Evolutionary conservation across 805 yeast genomes (phyloP), one percentile per base, ranked within the genome.

Genomic region (Candida silvicultrix): DNA sequence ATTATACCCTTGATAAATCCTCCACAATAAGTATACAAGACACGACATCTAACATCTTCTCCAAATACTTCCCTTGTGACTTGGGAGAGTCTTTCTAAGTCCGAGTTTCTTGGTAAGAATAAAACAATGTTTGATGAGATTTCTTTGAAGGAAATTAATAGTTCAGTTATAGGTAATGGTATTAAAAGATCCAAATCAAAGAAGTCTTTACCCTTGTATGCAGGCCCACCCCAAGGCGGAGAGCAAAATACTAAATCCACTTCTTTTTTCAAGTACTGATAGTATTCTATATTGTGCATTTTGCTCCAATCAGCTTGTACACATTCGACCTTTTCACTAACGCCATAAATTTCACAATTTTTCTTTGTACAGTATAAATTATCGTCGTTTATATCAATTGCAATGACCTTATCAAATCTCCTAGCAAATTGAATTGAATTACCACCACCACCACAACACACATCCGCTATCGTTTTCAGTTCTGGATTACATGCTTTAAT

Each of bases 151-250:
- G 71, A 72, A n/a, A 42, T 41, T 23, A 83, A 60, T 8, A 83
- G 58, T 28, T 64, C 61, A 19, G 70, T 67, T 10, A 84, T 49
- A 2, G 70, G 65, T 38, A 81, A 61, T 0, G 89, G 89, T 40
- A 62, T 53, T 51, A 76, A 48, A 44, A 66, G 60, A 10, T 60
- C 48, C 20, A 83, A 60, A 51, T 82, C 81, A 60, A 74, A 83
- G 2, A 53, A 50, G 0, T 60, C 59, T 3, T 63, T 51, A 21
- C 62, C 55, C 42, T 66, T 64, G 60, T 86, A 87, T 2, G 64
- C 59, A 0, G 88, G 85, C 0, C 96, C 95, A 31, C 94, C 95
- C 95, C 95, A 87, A 0, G 95, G 95, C 1, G 95, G 95, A 1
- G 92, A 83, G n/a, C 80, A 74, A 64, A 84, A 86, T 10, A 79